Conservation (phyloP, 768 basidiomycete species). For the Steccherinum ochraceum region DNA sequence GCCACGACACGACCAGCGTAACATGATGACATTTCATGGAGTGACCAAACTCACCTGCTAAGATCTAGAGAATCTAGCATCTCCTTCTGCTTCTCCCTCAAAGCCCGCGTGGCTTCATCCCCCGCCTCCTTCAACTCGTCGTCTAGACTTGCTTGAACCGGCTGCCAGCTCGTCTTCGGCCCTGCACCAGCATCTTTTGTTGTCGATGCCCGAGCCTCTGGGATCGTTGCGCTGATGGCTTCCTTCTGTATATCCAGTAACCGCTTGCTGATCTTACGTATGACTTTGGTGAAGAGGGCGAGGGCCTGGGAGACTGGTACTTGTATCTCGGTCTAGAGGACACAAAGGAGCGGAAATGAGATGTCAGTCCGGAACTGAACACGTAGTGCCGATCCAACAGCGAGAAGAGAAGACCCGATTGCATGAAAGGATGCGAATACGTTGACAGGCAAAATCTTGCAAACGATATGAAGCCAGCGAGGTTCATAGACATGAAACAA, state of each 20-base stretch:
- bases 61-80: constrained; percentile 87
- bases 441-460: no score
- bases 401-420: background rate
- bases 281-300: constrained; percentile 85
- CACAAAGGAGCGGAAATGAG: background rate
- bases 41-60: constrained; percentile 64
- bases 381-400: background rate
- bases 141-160: constrained; percentile 24
- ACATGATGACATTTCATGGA: background rate
- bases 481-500: background rate
- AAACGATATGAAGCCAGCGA: no score
- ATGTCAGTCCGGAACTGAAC: background rate
- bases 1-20: background rate
- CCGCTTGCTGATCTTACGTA: constrained; percentile 76
- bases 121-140: constrained; percentile 55
- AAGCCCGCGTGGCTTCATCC: constrained; percentile 45
- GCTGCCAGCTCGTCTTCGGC: constrained; percentile 14
- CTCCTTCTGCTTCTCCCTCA: constrained; percentile 72
- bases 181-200: constrained; percentile 19
- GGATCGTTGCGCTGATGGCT: constrained; percentile 61
- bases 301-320: constrained; percentile 83
- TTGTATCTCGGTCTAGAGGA: constrained; percentile 61
- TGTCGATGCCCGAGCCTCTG: constrained; percentile 30
- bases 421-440: background rate
- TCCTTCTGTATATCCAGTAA: constrained; percentile 76